Base-by-base conservation (phyloP, 768 basidiomycete genomes). In the Cyathus striatus region DNA sequence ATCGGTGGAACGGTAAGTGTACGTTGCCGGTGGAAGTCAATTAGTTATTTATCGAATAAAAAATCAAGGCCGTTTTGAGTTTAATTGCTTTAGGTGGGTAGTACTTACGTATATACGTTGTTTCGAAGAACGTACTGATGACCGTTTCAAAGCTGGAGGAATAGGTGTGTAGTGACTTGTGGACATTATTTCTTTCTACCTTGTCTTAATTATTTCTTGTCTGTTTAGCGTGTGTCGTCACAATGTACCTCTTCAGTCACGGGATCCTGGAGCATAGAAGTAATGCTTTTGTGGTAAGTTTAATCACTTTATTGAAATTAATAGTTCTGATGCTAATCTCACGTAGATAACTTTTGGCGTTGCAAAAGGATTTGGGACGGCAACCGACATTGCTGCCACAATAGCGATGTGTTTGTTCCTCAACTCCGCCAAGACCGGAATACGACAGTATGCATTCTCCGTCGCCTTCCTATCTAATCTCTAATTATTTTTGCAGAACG, bases 331-430 rank as follows among this genome's bases (percentile, higher is more conserved):
- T 13, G 12, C 30, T 16, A 32, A 9, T 47, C 13, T 38, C 12
- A 6, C 24, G 20, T n/a, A n/a, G 12, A 23, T 40, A 73, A 70
- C 53, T 71, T 6, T 66, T 69, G 70, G 70, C 3, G 32, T 75
- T 2, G 65, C 68, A 1, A 73, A 73, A 50, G 72, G 68, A 9
- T 70, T 71, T 44, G 67, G 64, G 23, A 65, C 71, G 12, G 38
- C 65, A 0, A 67, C 71, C 3, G 73, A 75, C 44, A 57, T 75
- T 16, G 27, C 72, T 9, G 72, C 73, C 0, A 75, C 71, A 6
- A 54, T 65, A 18, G 68, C 69, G 1, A 68, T 75, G 66, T 72
- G 70, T 49, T 44, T 62, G 3, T 64, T 63, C 33, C 58, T 75
- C 4, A 57, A 60, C 0, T 55, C 59, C 5, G 52, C 68, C 3